Conservation (phyloP, 108 stramenopile genomes). For the Conticribra guillardii region DNA sequence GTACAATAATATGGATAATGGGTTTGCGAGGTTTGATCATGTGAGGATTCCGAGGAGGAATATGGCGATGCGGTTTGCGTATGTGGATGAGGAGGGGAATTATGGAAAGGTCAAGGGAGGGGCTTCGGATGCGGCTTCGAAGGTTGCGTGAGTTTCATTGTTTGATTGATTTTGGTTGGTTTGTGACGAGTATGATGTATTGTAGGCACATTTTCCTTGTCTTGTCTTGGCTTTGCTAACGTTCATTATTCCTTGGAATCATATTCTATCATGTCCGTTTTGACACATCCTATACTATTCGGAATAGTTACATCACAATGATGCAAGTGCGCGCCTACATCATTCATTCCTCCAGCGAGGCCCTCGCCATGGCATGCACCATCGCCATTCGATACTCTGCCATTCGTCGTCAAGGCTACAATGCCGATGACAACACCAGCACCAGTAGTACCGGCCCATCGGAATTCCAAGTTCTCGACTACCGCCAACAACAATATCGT, state of each 20-base stretch:
- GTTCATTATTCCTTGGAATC: no score
- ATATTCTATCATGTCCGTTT: no score
- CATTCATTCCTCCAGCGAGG: slow-evolving; percentile 58
- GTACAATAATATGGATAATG: slow-evolving; percentile 98
- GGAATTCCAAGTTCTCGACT: slow-evolving; percentile 92
- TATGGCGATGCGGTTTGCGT: slow-evolving; percentile 93
- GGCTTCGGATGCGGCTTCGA: slow-evolving; percentile 73
- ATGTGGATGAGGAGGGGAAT: slow-evolving; percentile 72
- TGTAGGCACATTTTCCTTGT: no score
- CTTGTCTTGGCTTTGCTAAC: background rate
- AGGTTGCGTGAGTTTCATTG: slow-evolving; percentile 56
- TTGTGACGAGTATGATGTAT: no score
- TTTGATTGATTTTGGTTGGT: background rate
- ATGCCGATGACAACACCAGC: slow-evolving; percentile 52
- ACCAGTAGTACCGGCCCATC: slow-evolving; percentile 18
- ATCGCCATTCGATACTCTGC: slow-evolving; percentile 92
- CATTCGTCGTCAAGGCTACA: slow-evolving; percentile 92
- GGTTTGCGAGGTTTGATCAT: slow-evolving; percentile 84
- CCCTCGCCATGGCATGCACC: slow-evolving; percentile 89
- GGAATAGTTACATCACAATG: slow-evolving; percentile 90
- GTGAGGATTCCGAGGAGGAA: slow-evolving; percentile 90
- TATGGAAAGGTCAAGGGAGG: slow-evolving; percentile 58
- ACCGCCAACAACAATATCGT: slow-evolving; percentile 95
- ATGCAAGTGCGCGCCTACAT: slow-evolving; percentile 95
- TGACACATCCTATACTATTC: no score